Evolutionary conservation across 805 yeast genomes (phyloP).

Genomic region (Yarrowia deformans): DNA sequence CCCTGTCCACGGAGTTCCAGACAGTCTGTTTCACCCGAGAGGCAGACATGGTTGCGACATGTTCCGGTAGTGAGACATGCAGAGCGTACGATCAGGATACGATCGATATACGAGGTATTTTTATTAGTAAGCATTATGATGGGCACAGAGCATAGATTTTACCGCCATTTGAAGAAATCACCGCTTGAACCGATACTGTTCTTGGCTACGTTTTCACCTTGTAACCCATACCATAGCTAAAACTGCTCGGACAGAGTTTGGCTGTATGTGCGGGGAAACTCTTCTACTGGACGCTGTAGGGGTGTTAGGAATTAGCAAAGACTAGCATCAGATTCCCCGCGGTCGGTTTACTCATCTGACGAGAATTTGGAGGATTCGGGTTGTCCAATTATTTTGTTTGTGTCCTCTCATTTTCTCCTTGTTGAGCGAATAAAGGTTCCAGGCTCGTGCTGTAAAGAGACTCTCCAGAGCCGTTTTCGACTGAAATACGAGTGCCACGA

Average conservation of each 20-base stretch:
- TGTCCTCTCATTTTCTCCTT: not conserved
- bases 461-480: too few relatives aligned
- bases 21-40: too few relatives aligned
- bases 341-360: not conserved
- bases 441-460: too few relatives aligned
- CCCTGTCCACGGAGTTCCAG: not conserved
- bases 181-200: too few relatives aligned
- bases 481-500: too few relatives aligned
- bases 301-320: not conserved
- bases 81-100: not conserved
- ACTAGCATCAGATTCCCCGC: not conserved
- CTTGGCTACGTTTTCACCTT: too few relatives aligned
- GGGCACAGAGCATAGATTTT: too few relatives aligned
- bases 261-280: not conserved
- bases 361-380: not conserved
- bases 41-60: not conserved
- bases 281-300: not conserved
- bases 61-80: not conserved
- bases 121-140: too few relatives aligned
- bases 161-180: too few relatives aligned
- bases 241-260: conserved; percentile 1
- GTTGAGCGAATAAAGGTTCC: conserved; percentile 5
- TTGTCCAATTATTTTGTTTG: too few relatives aligned
- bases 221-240: not conserved
- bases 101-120: not conserved